Evolutionary conservation across 2,329 filamentous ascomycete genomes (phyloP).

Genomic region (Ustulina deusta): DNA sequence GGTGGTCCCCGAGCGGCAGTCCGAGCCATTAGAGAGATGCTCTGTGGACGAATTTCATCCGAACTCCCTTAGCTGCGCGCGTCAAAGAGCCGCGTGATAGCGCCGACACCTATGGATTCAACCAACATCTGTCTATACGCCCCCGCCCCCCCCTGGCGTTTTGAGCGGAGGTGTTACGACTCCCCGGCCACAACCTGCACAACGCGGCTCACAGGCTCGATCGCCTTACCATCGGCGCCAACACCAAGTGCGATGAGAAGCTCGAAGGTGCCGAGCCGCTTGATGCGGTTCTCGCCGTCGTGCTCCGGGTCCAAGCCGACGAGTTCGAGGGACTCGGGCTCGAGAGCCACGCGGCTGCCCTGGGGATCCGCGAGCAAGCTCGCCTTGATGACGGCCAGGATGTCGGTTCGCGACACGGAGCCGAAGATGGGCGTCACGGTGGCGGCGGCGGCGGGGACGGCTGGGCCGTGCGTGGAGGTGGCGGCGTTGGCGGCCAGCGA

Average conservation of each 20-base stretch:
- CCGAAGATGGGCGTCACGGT: conserved; percentile 54
- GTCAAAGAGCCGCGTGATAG: background rate
- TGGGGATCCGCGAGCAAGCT: conserved; percentile 51
- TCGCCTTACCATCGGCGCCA: conserved; percentile 46
- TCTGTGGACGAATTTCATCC: background rate
- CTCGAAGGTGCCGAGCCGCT: conserved; percentile 56
- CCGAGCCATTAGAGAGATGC: no score
- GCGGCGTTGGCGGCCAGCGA: conserved; percentile 46
- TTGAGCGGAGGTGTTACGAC: background rate
- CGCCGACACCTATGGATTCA: background rate
- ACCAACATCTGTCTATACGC: background rate
- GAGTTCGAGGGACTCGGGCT: conserved; percentile 53
- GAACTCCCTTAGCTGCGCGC: background rate
- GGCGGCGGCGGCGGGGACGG: conserved; percentile 34
- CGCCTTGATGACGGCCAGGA: conserved; percentile 53
- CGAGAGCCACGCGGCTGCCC: conserved; percentile 53
- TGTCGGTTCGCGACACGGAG: conserved; percentile 56
- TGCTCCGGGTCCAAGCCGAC: conserved; percentile 45
- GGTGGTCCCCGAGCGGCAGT: no score
- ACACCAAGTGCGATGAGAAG: conserved; percentile 49
- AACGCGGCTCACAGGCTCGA: conserved; percentile 50
- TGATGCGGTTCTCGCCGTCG: conserved; percentile 55
- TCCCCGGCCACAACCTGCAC: conserved; percentile 53
- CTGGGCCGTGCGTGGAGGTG: conserved; percentile 38
- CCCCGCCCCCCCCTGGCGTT: background rate